A percentile compares a stretch with the other conserved stretches of the same genome.
Evolutionary conservation across 805 yeast genomes (phyloP).

Genomic region (Candida patagonica): DNA sequence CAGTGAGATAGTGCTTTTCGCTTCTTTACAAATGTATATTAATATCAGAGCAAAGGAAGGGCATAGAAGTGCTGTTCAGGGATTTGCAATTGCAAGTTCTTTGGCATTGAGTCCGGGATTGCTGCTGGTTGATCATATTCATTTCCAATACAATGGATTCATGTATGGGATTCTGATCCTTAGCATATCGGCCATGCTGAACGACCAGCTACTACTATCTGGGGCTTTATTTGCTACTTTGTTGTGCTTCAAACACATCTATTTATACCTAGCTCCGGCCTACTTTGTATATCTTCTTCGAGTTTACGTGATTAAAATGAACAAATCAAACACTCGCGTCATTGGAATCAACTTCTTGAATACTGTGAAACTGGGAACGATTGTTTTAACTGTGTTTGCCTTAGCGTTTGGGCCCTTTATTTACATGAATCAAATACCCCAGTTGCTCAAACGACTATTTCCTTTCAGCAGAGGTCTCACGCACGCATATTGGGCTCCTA

Average conservation of each 20-base stretch:
- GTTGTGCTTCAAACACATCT: slow-evolving; percentile 90
- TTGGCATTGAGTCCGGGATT: slow-evolving; percentile 84
- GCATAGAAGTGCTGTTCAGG: slow-evolving; percentile 24
- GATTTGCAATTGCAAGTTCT: slow-evolving; percentile 70
- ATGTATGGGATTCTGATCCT: slow-evolving; percentile 75
- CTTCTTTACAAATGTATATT: slow-evolving; percentile 63
- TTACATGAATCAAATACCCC: slow-evolving; percentile 50
- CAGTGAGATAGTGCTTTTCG: slow-evolving; percentile 64
- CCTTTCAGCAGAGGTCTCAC: slow-evolving; percentile 94
- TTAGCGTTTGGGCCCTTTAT: slow-evolving; percentile 75
- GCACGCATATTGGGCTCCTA: slow-evolving; percentile 99
- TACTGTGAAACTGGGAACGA: slow-evolving; percentile 50
- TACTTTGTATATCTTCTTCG: slow-evolving; percentile 73
- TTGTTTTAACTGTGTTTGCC: slow-evolving; percentile 52
- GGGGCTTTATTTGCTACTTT: slow-evolving; percentile 59
- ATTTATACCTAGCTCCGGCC: slow-evolving; percentile 88
- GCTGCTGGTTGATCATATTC: slow-evolving; percentile 86
- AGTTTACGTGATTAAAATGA: slow-evolving; percentile 47
- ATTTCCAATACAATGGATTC: slow-evolving; percentile 95
- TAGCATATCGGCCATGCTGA: slow-evolving; percentile 62
- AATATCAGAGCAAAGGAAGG: slow-evolving; percentile 2
- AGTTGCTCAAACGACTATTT: slow-evolving; percentile 62
- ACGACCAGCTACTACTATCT: slow-evolving; percentile 45
- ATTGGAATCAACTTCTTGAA: slow-evolving; percentile 45
- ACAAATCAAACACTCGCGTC: neutral